Evolutionary conservation across 1,284 basidiomycete genomes (phyloP).

Genomic region (Neonothopanus nambi): DNA sequence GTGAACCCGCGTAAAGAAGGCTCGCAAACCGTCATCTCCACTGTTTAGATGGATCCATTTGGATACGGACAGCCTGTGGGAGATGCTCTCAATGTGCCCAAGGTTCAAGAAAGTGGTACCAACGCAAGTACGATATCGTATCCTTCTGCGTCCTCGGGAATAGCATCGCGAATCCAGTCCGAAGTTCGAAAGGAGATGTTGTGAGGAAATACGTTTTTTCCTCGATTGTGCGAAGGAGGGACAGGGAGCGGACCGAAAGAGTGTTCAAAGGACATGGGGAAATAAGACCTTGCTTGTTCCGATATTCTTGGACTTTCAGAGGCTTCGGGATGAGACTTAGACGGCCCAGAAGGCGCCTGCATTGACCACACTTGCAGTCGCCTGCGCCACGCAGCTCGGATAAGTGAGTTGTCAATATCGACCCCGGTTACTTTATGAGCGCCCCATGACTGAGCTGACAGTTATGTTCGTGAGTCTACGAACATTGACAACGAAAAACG

Average conservation of each 20-base stretch:
- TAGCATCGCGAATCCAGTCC: slow-evolving; percentile 65
- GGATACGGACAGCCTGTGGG: slow-evolving; percentile 70
- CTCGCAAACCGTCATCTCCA: slow-evolving; percentile 64
- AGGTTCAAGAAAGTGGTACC: slow-evolving; percentile 26
- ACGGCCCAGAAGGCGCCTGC: slow-evolving; percentile 41
- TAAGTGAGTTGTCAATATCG: slow-evolving; percentile 75
- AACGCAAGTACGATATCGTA: slow-evolving; percentile 79
- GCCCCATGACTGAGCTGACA: slow-evolving; percentile 59
- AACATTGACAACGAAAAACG: neutral
- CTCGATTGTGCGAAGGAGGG: slow-evolving; percentile 40
- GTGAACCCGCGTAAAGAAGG: slow-evolving; percentile 65
- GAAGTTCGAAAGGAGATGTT: slow-evolving; percentile 69
- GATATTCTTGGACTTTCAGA: slow-evolving; percentile 4
- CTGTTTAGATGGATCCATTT: slow-evolving; percentile 86
- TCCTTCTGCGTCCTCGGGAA: slow-evolving; percentile 55
- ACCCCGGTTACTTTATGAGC: slow-evolving; percentile 72
- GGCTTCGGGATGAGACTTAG: neutral
- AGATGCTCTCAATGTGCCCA: neutral
- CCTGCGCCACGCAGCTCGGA: slow-evolving; percentile 71
- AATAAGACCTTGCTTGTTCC: slow-evolving; percentile 41
- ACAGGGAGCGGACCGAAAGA: slow-evolving; percentile 73
- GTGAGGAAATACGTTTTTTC: slow-evolving; percentile 60
- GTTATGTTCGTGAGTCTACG: neutral
- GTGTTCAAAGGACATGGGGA: slow-evolving; percentile 73
- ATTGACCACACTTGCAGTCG: slow-evolving; percentile 69